A percentile compares a stretch with the other conserved stretches of the same genome.
These are phyloP conservation scores for Cryomyces minteri DNA, from an alignment of 495 filamentous ascomycete species.

Conservation along the genomic window DNA sequence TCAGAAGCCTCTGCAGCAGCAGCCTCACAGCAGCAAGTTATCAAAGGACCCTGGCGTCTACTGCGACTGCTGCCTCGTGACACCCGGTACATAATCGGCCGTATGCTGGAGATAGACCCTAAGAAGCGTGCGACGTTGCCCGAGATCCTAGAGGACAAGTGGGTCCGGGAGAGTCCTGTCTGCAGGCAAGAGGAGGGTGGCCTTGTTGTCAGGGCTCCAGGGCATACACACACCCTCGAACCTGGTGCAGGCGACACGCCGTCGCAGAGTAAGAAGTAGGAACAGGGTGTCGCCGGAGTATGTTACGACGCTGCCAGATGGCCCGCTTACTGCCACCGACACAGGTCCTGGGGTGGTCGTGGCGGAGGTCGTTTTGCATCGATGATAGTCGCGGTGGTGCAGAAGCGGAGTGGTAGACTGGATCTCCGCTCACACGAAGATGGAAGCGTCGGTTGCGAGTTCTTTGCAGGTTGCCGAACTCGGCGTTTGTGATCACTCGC, in stretches of 20 bases:
- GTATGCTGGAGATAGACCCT: constrained; percentile 85
- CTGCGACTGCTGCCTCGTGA: constrained; percentile 84
- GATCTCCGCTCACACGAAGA: too few species aligned
- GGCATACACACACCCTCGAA: constrained; percentile 45
- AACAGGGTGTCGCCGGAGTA: not conserved
- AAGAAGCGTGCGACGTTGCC: constrained; percentile 64
- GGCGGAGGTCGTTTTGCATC: too few species aligned
- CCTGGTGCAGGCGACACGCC: constrained; percentile 30
- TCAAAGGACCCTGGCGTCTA: constrained; percentile 86
- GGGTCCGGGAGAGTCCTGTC: constrained; percentile 53
- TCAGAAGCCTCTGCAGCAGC: constrained; percentile 1
- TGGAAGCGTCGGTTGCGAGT: too few species aligned
- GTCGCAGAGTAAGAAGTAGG: constrained; percentile 22
- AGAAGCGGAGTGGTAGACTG: too few species aligned
- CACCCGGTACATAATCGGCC: constrained; percentile 70
- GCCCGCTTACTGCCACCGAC: too few species aligned
- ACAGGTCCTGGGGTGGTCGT: too few species aligned
- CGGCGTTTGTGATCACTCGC: too few species aligned
- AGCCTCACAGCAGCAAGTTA: constrained; percentile 37
- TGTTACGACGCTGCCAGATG: too few species aligned
- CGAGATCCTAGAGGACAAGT: constrained; percentile 77
- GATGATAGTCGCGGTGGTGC: too few species aligned
- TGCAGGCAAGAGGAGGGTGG: constrained; percentile 44
- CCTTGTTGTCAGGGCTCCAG: constrained; percentile 29
- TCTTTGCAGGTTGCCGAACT: too few species aligned